These are phyloP conservation scores for Zancudomyces culisetae DNA, from an alignment of 371 early-diverging fungal species.

Conservation along the genomic window DNA sequence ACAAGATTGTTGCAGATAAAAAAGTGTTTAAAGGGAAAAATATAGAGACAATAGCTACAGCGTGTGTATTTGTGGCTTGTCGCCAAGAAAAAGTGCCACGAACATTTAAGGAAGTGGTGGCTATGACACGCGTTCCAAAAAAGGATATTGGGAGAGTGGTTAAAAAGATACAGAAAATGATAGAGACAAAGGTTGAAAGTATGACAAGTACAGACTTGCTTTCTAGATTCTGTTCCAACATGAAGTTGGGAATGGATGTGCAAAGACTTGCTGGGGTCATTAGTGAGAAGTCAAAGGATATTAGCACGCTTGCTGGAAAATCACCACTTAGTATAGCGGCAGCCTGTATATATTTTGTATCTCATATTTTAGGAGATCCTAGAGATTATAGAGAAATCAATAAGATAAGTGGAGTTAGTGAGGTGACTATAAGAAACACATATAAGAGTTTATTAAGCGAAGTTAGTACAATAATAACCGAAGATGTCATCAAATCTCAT, in stretches of 20 bases:
- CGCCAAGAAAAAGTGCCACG: conserved; percentile 78
- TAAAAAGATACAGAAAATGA: conserved; percentile 49
- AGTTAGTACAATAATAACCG: conserved; percentile 32
- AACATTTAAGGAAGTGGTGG: conserved; percentile 95
- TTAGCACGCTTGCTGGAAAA: conserved; percentile 70
- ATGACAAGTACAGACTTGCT: conserved; percentile 62
- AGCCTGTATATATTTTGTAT: conserved; percentile 71
- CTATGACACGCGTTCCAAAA: conserved; percentile 81
- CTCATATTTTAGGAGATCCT: conserved; percentile 41
- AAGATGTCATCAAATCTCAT: conserved; percentile 22
- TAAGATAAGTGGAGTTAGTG: conserved; percentile 66
- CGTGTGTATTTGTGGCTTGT: conserved; percentile 95
- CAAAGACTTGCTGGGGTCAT: conserved; percentile 50
- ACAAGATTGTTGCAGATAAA: conserved; percentile 74
- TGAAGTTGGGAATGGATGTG: conserved; percentile 50
- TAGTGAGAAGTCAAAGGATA: conserved; percentile 50
- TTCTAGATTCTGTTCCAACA: conserved; percentile 67
- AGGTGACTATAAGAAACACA: conserved; percentile 73
- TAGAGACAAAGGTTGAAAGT: conserved; percentile 36
- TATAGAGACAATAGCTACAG: conserved; percentile 83
- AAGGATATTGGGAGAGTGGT: conserved; percentile 78
- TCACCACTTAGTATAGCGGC: conserved; percentile 82
- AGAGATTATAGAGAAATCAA: conserved; percentile 62
- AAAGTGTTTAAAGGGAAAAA: conserved; percentile 79
- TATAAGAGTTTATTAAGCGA: conserved; percentile 50